A percentile compares a stretch with the other conserved stretches of the same genome.
Conservation (phyloP, 2,329 filamentous ascomycete genomes). For the Plectosphaerella cucumerina region DNA sequence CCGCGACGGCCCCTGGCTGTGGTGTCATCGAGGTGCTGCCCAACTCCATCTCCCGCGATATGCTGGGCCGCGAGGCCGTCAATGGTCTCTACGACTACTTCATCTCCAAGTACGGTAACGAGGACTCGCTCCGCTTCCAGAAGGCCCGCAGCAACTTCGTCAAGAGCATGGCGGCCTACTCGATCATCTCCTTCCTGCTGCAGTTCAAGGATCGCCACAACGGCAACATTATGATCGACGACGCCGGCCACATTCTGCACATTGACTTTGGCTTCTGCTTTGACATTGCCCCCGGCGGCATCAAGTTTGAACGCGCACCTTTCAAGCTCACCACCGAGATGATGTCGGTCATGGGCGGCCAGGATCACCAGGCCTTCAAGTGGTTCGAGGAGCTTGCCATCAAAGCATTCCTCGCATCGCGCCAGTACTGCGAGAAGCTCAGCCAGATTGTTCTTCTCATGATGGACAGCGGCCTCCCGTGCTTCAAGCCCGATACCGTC, state of each 20-base stretch:
- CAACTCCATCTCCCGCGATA: conserved; percentile 96
- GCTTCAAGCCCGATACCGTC: conserved; percentile 95
- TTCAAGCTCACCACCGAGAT: conserved; percentile 98
- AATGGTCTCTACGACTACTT: conserved; percentile 99
- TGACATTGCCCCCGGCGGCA: conserved; percentile 93
- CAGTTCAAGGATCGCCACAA: conserved; percentile 99
- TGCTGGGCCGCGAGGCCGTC: conserved; percentile 96
- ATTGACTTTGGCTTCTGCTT: conserved; percentile 99
- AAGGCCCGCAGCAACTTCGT: conserved; percentile 95
- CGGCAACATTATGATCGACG: conserved; percentile 99
- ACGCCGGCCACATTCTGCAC: conserved; percentile 93
- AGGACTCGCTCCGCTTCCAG: conserved; percentile 92
- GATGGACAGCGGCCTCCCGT: conserved; percentile 93
- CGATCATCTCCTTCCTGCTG: conserved; percentile 89
- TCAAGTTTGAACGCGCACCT: conserved; percentile 94
- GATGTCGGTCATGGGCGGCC: conserved; percentile 98
- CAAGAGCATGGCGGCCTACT: conserved; percentile 98
- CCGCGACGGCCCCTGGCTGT: conserved; percentile 92
- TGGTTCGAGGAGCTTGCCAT: conserved; percentile 97
- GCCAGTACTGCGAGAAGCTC: conserved; percentile 84
- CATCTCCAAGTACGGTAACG: conserved; percentile 92
- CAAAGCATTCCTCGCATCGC: conserved; percentile 86
- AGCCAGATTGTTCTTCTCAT: conserved; percentile 88
- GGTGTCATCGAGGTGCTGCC: conserved; percentile 97
- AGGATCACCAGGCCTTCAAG: conserved; percentile 80